phyloP scores from a whole-genome alignment of 176 grass and related monocot genomes.

The Oryza australiensis region DNA sequence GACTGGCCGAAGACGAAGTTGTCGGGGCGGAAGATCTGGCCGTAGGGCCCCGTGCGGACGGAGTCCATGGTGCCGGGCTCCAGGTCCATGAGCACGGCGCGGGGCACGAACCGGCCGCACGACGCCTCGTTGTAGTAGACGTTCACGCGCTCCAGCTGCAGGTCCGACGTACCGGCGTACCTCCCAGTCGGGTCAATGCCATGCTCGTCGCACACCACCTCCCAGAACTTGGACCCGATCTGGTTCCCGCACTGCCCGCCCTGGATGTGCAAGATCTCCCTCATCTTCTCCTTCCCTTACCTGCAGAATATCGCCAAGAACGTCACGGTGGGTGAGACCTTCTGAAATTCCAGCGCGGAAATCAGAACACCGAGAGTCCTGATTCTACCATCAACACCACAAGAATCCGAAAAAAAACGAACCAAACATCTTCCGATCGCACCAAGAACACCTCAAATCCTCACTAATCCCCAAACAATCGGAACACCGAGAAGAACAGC shows the following conservation, averaged over 20 bases:
- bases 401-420: neutral
- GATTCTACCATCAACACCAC: no score
- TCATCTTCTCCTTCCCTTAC: constrained; percentile 50
- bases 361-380: neutral
- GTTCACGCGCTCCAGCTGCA: constrained; percentile 86
- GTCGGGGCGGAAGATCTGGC: constrained; percentile 81
- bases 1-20: constrained; percentile 95
- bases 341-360: neutral
- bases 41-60: constrained; percentile 61
- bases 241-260: constrained; percentile 85
- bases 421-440: neutral
- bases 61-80: constrained; percentile 92
- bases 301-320: constrained; percentile 1
- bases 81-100: constrained; percentile 87
- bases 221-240: constrained; percentile 91
- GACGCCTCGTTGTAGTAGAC: constrained; percentile 92
- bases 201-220: constrained; percentile 88
- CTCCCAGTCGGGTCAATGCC: constrained; percentile 72
- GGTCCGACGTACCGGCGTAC: constrained; percentile 57
- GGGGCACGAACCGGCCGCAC: constrained; percentile 69
- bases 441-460: neutral
- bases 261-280: constrained; percentile 92
- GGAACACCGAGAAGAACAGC: neutral
- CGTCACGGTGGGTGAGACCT: neutral
- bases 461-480: neutral